Evolutionary conservation across 2,329 filamentous ascomycete species (phyloP).

Genomic region (Mariannaea sp.): DNA sequence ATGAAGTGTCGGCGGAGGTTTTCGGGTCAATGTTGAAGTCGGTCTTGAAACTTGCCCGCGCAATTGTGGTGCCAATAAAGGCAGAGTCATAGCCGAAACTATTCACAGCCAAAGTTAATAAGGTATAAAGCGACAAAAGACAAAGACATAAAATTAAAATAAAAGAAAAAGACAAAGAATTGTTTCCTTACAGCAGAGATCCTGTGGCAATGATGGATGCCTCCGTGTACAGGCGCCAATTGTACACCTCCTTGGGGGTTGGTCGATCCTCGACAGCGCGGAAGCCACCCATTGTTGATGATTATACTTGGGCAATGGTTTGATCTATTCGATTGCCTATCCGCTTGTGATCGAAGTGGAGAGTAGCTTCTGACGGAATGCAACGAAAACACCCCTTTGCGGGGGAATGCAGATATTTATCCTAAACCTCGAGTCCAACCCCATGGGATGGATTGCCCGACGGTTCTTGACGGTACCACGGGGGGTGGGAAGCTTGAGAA

Average conservation of each 20-base stretch:
- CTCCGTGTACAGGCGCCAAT: conserved; percentile 55
- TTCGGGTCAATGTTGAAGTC: conserved; percentile 44
- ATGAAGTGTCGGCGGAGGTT: conserved; percentile 41
- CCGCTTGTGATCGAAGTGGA: background rate
- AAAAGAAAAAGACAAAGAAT: background rate
- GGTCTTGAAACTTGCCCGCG: conserved; percentile 51
- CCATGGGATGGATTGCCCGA: too few relatives aligned
- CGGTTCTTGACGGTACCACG: too few relatives aligned
- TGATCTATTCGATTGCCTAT: too few relatives aligned
- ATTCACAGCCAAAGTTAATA: too few relatives aligned
- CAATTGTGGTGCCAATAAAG: conserved; percentile 60
- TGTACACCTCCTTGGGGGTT: conserved; percentile 60
- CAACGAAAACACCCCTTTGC: conserved; percentile 1
- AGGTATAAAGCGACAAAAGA: too few relatives aligned
- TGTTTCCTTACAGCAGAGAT: conserved; percentile 45
- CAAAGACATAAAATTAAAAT: background rate
- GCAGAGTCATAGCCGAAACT: conserved; percentile 59
- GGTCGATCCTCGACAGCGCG: conserved; percentile 59
- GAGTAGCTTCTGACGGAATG: background rate
- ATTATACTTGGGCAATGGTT: too few relatives aligned
- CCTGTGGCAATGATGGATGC: conserved; percentile 55
- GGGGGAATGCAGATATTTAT: conserved; percentile 31
- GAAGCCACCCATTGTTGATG: conserved; percentile 46
- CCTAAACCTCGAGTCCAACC: conserved; percentile 13
- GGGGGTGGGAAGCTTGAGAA: too few relatives aligned